Evolutionary conservation across 169 alveolate genomes (phyloP), one percentile per base, ranked within the genome.

Genomic region (Cryptosporidium viatorum): DNA sequence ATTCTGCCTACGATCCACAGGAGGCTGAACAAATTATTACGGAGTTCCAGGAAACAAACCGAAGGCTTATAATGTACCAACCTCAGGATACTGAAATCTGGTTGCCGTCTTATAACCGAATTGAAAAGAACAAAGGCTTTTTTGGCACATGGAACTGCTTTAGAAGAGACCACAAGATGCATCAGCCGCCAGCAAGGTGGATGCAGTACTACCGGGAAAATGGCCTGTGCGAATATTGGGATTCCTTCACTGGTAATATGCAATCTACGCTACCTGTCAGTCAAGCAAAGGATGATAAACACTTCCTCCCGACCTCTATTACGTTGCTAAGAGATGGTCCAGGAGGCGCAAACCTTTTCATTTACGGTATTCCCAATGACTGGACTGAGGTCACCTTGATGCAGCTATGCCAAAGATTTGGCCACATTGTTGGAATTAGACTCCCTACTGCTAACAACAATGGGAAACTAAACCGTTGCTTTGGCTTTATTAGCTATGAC

Each of bases 321-420:
- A 91, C 94, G 35, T 80, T 93, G 59, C 91, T 93, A 23, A 92
- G 92, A 60, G 96, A 93, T 75, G 96, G 96, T 8, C 96, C 96
- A 9, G 33, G 84, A 69, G 94, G 94, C 48, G 94, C 94, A n/a
- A 92, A 92, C 60, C 84, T 92, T n/a, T 92, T 92, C 69, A 71
- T 92, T 52, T 92, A 92, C 35, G 94, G 94, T 26, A 92, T 92
- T 33, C 94, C 94, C n/a, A 86, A 91, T 65, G 92, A 86, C 55
- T 92, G 94, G 94, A 92, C 94, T 18, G 94, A 92, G 59, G 84
- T 92, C 31, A 92, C 92, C 43, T 60, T 92, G 16, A 92, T 92
- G 70, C 94, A 92, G 55, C 74, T 92, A n/a, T 92, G 92, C 55
- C 92, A 92, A 51, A 92, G 85, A 74, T 92, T 91, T 60, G 94